Evolutionary conservation across 1,139 yeast species (phyloP), one percentile per base, ranked within the genome.

Genomic region (Candida tetrigidarum): DNA sequence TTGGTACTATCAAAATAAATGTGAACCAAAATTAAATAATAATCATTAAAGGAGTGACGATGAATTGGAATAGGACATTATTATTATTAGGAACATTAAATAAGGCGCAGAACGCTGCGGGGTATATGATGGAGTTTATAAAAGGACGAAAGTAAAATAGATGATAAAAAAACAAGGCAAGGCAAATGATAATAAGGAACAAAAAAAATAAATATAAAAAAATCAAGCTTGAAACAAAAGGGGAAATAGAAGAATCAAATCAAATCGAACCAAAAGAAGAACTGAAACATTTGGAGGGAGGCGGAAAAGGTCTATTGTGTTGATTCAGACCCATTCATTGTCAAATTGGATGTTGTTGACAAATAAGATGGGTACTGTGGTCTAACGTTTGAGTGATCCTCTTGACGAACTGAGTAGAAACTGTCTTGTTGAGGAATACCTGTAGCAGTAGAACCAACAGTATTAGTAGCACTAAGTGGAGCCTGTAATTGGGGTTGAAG

Each of bases 41-140:
- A 38, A 38, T 38, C 41, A 38, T 38, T 38, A 38, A 38, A 38
- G 41, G 41, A 38, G 41, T 38, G 41, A 38, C 41, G 29, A 18
- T 23, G 36, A 28, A 28, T 38, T n/a, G 22, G 36, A 30, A 28
- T 18, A 19, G 34, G 34, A 30, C 30, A 23, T 38, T 38, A 38
- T 38, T 37, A 37, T 37, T 38, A 38, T 20, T 38, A 38, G 41
- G 35, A 38, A 38, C 41, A 38, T 38, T 38, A 30, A 38, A 23
- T 12, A 33, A 14, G 15, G 22, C 9, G 18, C 18, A 14, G 16
- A 7, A 15, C 20, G 10, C 9, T 2, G 14, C 8, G 10, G 22
- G 35, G 35, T 32, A 10, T 32, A 18, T 37, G 40, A 37, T 37
- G 34, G 36, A 19, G 40, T 28, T 37, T 37, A 14, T 28, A 20